Evolutionary conservation across 768 basidiomycete genomes (phyloP).

Genomic region (Tricholoma terreum): DNA sequence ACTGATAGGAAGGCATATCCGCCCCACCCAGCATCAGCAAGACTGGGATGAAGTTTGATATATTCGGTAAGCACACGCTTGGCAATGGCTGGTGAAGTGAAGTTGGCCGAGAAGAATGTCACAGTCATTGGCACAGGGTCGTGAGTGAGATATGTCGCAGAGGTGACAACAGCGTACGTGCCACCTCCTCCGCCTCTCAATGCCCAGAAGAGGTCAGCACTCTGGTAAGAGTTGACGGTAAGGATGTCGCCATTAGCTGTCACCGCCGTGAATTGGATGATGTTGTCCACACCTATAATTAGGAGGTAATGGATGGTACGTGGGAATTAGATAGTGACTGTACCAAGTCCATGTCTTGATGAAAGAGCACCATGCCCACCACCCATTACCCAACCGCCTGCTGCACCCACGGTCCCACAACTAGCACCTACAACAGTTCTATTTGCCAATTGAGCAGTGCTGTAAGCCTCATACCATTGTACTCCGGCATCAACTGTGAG

Average conservation of each 20-base stretch:
- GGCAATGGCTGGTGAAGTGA: background rate
- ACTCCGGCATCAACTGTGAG: too few species aligned
- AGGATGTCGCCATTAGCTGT: constrained; percentile 34
- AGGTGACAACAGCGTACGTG: constrained; percentile 28
- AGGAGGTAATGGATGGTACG: background rate
- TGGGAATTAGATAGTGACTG: background rate
- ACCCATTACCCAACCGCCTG: too few species aligned
- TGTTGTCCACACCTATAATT: too few species aligned
- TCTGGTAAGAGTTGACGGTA: constrained; percentile 33
- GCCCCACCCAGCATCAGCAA: constrained; percentile 1
- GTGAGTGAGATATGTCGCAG: constrained; percentile 5
- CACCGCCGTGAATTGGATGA: constrained; percentile 41
- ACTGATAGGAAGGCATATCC: background rate
- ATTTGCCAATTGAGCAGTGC: too few species aligned
- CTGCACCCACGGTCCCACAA: too few species aligned
- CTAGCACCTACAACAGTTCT: too few species aligned
- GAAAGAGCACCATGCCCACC: too few species aligned
- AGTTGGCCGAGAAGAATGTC: background rate
- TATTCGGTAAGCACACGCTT: constrained; percentile 6
- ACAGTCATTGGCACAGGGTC: background rate
- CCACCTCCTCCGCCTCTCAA: too few species aligned
- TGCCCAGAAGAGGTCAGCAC: too few species aligned
- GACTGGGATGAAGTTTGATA: constrained; percentile 1
- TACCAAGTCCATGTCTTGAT: too few species aligned
- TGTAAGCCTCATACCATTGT: too few species aligned